These are phyloP conservation scores for Russula vinacea DNA, from an alignment of 768 basidiomycete species.

Conservation along the genomic window DNA sequence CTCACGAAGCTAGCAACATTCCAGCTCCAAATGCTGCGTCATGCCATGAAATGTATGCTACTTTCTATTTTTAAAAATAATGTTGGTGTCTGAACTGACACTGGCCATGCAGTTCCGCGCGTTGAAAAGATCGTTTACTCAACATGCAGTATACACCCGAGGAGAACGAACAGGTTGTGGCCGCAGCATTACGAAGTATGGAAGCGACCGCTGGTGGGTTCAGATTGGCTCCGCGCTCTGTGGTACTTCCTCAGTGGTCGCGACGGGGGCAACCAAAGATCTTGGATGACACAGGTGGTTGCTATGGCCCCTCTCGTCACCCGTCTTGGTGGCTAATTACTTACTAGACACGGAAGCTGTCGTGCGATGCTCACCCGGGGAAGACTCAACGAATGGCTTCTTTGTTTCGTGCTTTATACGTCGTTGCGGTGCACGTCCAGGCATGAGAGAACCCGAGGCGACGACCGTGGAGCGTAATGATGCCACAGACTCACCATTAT, in stretches of 20 bases:
- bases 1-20: conserved; percentile 82
- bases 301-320: neutral
- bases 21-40: conserved; percentile 86
- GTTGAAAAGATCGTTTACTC: conserved; percentile 89
- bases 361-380: conserved; percentile 71
- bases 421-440: neutral
- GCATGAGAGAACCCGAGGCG: neutral
- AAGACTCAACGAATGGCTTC: conserved; percentile 93
- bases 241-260: conserved; percentile 79
- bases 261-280: conserved; percentile 72
- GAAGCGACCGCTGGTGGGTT: conserved; percentile 65
- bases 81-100: neutral
- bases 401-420: conserved; percentile 93
- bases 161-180: conserved; percentile 92
- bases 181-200: conserved; percentile 63
- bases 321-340: neutral
- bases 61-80: too few species aligned
- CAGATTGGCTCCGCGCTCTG: conserved; percentile 57
- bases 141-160: conserved; percentile 89
- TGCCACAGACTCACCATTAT: neutral
- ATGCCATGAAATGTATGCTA: conserved; percentile 90
- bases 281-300: conserved; percentile 40
- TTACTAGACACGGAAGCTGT: conserved; percentile 47
- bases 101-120: conserved; percentile 55
- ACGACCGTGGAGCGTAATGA: neutral